Evolutionary conservation across 495 filamentous ascomycete genomes (phyloP).

Genomic region (Tuber magnatum): DNA sequence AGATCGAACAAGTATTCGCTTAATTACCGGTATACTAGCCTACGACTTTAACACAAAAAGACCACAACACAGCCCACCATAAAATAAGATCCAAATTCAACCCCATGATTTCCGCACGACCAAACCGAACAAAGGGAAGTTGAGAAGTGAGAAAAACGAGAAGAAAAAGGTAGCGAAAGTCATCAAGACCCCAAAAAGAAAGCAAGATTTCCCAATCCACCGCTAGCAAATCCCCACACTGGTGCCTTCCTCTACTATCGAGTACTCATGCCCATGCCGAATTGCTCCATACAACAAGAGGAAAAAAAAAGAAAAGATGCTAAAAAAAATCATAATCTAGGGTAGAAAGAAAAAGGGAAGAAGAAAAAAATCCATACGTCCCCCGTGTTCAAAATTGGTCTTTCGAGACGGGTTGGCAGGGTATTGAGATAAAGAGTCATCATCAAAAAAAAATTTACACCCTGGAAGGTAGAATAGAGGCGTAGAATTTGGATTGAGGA

Average conservation of each 20-base stretch:
- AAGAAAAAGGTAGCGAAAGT: not conserved
- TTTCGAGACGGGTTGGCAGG: not conserved
- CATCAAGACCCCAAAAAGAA: not conserved
- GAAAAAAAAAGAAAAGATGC: constrained; percentile 8
- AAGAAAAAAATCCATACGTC: not conserved
- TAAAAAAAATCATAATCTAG: constrained; percentile 15
- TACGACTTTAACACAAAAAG: not conserved
- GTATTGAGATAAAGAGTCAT: constrained; percentile 16
- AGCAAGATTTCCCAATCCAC: not conserved
- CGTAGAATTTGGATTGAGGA: not conserved
- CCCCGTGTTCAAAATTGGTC: not conserved
- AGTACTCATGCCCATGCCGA: constrained; percentile 35
- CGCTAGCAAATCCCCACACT: constrained; percentile 3
- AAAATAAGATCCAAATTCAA: not conserved
- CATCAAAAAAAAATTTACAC: constrained; percentile 1
- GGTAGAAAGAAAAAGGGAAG: not conserved
- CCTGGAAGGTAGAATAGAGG: not conserved
- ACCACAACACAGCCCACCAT: not conserved
- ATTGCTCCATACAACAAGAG: constrained; percentile 15
- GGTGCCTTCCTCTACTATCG: constrained; percentile 33
- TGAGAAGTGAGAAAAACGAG: not conserved
- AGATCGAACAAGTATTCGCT: not conserved
- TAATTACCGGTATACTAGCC: not conserved
- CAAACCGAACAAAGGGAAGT: constrained; percentile 1
- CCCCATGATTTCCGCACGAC: not conserved